Evolutionary conservation across 805 yeast species (phyloP), one percentile per base, ranked within the genome.

Genomic region (Clavispora asparagi): DNA sequence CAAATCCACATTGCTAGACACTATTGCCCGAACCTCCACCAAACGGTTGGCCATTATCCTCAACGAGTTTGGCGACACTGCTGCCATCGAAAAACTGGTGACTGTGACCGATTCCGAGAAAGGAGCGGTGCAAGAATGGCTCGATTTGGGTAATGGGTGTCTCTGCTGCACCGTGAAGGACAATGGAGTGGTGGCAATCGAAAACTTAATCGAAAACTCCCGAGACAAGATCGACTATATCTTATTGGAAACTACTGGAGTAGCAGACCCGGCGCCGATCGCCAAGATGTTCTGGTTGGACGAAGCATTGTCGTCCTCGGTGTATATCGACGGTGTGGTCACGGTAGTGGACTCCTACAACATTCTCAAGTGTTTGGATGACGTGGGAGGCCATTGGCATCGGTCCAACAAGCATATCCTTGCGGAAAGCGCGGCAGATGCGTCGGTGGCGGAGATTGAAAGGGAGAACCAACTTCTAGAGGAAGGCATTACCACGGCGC

Each of bases 201-300:
- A 94, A 63, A 79, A 87, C 47, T 76, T 94, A 55, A 82, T 92
- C 49, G 83, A 81, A 28, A 77, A 82, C 43, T 77, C 83, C 29
- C 84, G 83, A 7, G 83, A 80, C 29, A 76, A 77, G 43, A 90
- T 92, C 43, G 99, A 94, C 64, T 86, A 92, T 60, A 90, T 94
- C n/a, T 63, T 94, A 23, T 69, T 94, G 44, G 99, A 94, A 61
- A 94, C 99, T 0, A 89, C 96, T 0, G 99, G 99, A 0, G 76
- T 94, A 13, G 99, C 99, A 0, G 98, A 94, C 60, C 99, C 99
- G 0, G 97, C 91, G 0, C 98, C 98, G 0, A 89, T 94, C 26
- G 97, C 97, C 5, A 80, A 83, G 52, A 92, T 92, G 97, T 94
- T 94, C 65, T 94, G 99, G 99, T 74, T 91, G 28, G 99, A 94